Evolutionary conservation across 306 rosid genomes (phyloP).

Genomic region (Citrullus amarus): DNA sequence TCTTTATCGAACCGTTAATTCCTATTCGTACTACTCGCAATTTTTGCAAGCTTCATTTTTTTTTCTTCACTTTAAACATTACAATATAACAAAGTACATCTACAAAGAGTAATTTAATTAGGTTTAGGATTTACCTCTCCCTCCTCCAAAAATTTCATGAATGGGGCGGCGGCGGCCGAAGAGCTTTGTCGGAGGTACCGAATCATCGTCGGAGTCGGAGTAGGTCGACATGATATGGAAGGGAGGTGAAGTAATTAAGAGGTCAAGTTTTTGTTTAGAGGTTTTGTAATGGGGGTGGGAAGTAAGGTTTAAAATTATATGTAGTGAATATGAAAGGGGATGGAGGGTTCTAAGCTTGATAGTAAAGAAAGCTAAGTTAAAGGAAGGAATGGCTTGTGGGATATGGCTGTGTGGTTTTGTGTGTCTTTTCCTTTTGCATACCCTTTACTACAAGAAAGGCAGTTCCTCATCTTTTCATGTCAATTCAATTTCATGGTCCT

Average conservation of each 20-base stretch:
- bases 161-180: not conserved
- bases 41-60: too few species aligned
- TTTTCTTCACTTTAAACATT: not conserved
- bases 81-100: not conserved
- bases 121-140: not conserved
- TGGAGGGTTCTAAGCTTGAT: conserved; percentile 39
- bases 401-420: not conserved
- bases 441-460: not conserved
- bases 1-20: too few species aligned
- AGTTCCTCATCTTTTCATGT: not conserved
- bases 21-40: too few species aligned
- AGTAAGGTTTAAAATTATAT: not conserved
- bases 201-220: conserved; percentile 1
- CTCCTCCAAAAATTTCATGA: not conserved
- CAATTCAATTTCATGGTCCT: not conserved
- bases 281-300: not conserved
- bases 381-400: conserved; percentile 10
- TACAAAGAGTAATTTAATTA: not conserved
- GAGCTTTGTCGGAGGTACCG: not conserved
- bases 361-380: conserved; percentile 21
- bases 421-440: not conserved
- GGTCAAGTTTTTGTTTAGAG: not conserved
- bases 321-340: not conserved
- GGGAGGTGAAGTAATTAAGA: too few species aligned
- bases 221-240: not conserved